Conservation (phyloP, 108 stramenopile genomes). For the Cyclotella cryptica region DNA sequence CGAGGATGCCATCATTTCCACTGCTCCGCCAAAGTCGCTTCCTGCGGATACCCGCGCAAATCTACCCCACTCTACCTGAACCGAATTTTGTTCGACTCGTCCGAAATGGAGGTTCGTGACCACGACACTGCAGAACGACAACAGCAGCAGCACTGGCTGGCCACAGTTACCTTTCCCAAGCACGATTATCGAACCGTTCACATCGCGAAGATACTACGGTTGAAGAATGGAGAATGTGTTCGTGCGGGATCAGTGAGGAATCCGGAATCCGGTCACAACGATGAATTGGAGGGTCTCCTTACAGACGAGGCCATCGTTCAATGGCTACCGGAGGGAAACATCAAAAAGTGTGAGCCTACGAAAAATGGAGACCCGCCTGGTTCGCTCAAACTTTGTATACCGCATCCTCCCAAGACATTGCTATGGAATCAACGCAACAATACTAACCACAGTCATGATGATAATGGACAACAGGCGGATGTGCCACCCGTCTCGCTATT, state of each 20-base stretch:
- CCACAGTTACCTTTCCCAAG: constrained; percentile 64
- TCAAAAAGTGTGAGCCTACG: constrained; percentile 78
- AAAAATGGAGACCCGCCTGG: constrained; percentile 83
- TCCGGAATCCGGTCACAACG: not conserved
- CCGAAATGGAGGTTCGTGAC: constrained; percentile 68
- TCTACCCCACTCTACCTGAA: constrained; percentile 54
- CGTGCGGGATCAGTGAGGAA: constrained; percentile 76
- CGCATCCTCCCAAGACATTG: constrained; percentile 42
- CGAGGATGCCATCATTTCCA: not conserved
- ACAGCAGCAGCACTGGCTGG: constrained; percentile 31
- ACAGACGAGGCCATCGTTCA: constrained; percentile 77
- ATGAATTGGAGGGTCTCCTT: constrained; percentile 50
- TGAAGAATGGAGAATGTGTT: constrained; percentile 73
- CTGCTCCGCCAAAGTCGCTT: not conserved
- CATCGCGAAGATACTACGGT: constrained; percentile 76
- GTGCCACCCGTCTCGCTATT: constrained; percentile 68
- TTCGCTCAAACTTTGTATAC: constrained; percentile 56
- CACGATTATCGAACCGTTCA: constrained; percentile 88
- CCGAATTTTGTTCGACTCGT: constrained; percentile 75
- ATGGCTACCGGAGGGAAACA: constrained; percentile 86
- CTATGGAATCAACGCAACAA: constrained; percentile 13
- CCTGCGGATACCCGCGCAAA: constrained; percentile 9
- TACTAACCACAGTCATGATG: not conserved
- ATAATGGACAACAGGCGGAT: constrained; percentile 15
- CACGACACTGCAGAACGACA: too few relatives aligned